Percentiles rank a stretch among this genome's conserved stretches.
phyloP scores from a whole-genome alignment of 306 rosid species.

The Sicyos baderoa region DNA sequence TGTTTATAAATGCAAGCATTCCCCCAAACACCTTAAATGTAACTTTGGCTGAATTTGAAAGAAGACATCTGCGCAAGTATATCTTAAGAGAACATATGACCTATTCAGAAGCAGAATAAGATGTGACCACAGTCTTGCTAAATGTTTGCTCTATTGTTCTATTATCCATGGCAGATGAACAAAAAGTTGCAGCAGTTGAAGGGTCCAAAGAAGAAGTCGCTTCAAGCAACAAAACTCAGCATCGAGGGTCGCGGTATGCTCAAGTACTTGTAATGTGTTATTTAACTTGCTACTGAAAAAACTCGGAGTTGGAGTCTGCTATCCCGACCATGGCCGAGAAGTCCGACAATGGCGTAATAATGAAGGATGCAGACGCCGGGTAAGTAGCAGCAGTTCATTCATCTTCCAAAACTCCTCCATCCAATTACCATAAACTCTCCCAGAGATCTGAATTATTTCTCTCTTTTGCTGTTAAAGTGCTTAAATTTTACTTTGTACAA shows the following conservation, averaged over 20 bases:
- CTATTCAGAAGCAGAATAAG: not conserved
- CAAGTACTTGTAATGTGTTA: constrained; percentile 48
- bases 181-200: constrained; percentile 91
- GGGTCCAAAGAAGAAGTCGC: constrained; percentile 90
- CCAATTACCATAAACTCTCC: not conserved
- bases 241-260: constrained; percentile 97
- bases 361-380: not conserved
- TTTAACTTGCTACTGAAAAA: not conserved
- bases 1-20: not conserved
- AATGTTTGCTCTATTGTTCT: not conserved
- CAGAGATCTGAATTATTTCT: constrained; percentile 1
- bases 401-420: not conserved
- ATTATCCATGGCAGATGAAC: constrained; percentile 59
- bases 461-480: constrained; percentile 2
- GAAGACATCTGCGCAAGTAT: not conserved
- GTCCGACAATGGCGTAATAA: not conserved
- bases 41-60: not conserved
- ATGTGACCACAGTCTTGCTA: not conserved
- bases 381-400: not conserved
- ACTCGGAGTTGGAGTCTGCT: not conserved
- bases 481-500: constrained; percentile 9
- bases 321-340: not conserved
- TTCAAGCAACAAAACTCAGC: constrained; percentile 89
- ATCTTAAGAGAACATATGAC: not conserved
- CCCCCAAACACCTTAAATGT: not conserved